Percentiles rank a stretch among this genome's conserved stretches.
Conservation (phyloP, 495 filamentous ascomycete species). For the Mycothermus thermophilus region DNA sequence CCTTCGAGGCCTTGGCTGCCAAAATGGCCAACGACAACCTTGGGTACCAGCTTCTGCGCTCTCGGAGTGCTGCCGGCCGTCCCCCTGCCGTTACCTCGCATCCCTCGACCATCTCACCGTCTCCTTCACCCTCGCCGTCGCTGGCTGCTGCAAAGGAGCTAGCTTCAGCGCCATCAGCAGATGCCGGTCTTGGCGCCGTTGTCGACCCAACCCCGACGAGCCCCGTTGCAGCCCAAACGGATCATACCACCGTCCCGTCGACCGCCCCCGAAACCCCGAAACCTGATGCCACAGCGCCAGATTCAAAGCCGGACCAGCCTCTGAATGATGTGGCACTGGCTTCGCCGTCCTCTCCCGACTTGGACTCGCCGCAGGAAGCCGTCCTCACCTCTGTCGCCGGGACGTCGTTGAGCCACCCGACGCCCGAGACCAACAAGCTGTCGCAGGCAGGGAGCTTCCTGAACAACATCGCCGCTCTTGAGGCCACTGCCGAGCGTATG, state of each 20-base stretch:
- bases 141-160: not conserved
- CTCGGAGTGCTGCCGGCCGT: slow-evolving; percentile 10
- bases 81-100: slow-evolving; percentile 8
- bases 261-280: slow-evolving; percentile 3
- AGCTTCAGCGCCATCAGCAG: not conserved
- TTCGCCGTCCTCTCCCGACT: not conserved
- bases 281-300: slow-evolving; percentile 1
- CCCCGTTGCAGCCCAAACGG: not conserved
- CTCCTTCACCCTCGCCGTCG: slow-evolving; percentile 10
- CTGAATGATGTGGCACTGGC: not conserved
- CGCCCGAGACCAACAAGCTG: slow-evolving; percentile 57
- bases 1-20: slow-evolving; percentile 17
- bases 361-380: too few relatives aligned
- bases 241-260: slow-evolving; percentile 6
- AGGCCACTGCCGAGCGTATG: slow-evolving; percentile 68
- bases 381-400: slow-evolving; percentile 39
- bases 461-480: slow-evolving; percentile 68
- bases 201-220: not conserved
- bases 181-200: slow-evolving; percentile 4
- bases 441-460: slow-evolving; percentile 60
- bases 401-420: slow-evolving; percentile 60
- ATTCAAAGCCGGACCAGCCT: not conserved
- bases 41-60: slow-evolving; percentile 14
- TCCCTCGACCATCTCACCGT: slow-evolving; percentile 10
- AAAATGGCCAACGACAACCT: slow-evolving; percentile 5